Evolutionary conservation across 139 green algal genomes (phyloP), one percentile per base, ranked within the genome.

Genomic region (Chlorella sp.): DNA sequence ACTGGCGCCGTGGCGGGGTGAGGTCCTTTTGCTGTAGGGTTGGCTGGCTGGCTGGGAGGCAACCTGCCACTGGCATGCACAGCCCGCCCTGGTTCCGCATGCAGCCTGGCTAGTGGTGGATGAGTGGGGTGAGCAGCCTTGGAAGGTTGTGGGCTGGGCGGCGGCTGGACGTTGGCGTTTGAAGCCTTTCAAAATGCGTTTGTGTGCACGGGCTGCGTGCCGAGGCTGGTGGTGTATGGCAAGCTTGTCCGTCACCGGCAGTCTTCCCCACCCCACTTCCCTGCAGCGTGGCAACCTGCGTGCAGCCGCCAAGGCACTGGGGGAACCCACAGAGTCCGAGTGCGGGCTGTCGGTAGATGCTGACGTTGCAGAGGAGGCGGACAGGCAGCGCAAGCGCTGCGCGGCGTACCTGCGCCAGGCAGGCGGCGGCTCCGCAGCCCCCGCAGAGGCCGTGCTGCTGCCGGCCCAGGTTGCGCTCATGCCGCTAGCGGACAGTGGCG

Each of bases 291-390:
- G n/a, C 32, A 77, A 36, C 58, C 16, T 69, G 58, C n/a, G 58
- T 1, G 43, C 82, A 1, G 73, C 82, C n/a, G 28, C 17, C n/a
- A 34, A 22, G 40, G 82, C 82, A 22, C 58, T 86, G 16, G 82
- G 19, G 1, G 58, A 41, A 3, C 72, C 58, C 22, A 76, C 73
- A 30, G 82, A 87, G 43, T n/a, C n/a, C 0, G 82, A 87, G 24
- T 30, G 51, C 8, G 82, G 82, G 16, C 73, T 91, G 67, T 41
- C 70, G 36, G 73, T 81, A 46, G 89, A 92, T 51, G 24, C 56
- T 32, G 89, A 89, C 19, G 85, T 92, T 3, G 62, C 58, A 5
- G 38, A 79, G 32, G 88, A 90, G 43, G 54, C 60, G 34, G 40
- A 77, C 51, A 28, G 58, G 22, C 77, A 83, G 77, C 77, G 77